A percentile compares a stretch with the other conserved stretches of the same genome.
Evolutionary conservation across 208 protist species (phyloP).

Genomic region (Trypanosoma avium): DNA sequence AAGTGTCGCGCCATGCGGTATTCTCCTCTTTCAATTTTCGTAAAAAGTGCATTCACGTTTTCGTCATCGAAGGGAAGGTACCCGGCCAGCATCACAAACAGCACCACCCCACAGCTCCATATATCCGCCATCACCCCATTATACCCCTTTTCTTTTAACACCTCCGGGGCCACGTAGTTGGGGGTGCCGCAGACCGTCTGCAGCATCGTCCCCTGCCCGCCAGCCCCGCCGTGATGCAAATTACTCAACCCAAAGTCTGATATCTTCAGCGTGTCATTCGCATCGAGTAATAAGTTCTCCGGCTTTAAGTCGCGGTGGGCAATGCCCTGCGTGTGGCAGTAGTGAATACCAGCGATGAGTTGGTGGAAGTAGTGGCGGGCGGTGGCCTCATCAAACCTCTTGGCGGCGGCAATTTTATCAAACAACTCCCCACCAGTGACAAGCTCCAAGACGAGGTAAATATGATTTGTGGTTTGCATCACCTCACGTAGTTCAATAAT

Average conservation of each 20-base stretch:
- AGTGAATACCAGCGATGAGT: conserved; percentile 90
- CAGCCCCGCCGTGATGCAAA: conserved; percentile 49
- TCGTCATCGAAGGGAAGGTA: conserved; percentile 92
- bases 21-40: conserved; percentile 89
- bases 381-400: conserved; percentile 79
- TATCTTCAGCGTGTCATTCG: conserved; percentile 82
- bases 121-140: conserved; percentile 93
- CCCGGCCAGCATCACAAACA: conserved; percentile 94
- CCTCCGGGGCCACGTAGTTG: conserved; percentile 92
- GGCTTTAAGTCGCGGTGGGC: conserved; percentile 91
- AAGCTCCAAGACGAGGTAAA: conserved; percentile 91
- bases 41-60: conserved; percentile 89
- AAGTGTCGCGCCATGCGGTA: conserved; percentile 81
- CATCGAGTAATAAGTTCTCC: conserved; percentile 88
- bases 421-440: conserved; percentile 93
- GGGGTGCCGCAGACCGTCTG: conserved; percentile 91
- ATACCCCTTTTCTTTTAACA: conserved; percentile 89
- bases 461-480: conserved; percentile 86
- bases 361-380: conserved; percentile 94
- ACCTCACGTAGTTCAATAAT: conserved; percentile 87
- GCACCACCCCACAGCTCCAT: conserved; percentile 94
- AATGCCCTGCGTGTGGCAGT: conserved; percentile 89
- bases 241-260: conserved; percentile 91
- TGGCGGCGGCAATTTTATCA: conserved; percentile 80
- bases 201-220: conserved; percentile 60